Evolutionary conservation across 78 protist genomes (phyloP).

Genomic region (Dictyostelium purpureum): DNA sequence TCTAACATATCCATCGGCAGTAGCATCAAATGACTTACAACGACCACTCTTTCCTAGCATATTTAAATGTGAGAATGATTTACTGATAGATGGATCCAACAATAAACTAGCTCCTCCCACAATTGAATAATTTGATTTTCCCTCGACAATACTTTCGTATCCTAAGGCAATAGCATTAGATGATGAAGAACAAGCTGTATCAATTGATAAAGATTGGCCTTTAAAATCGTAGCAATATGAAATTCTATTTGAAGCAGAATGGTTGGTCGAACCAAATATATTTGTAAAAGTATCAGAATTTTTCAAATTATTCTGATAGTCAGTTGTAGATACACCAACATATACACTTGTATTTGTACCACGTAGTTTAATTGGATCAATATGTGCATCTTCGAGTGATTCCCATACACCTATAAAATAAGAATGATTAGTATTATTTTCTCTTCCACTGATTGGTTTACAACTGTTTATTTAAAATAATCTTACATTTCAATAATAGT

Average conservation of each 20-base stretch:
- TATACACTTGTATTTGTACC: too few species aligned
- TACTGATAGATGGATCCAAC: neutral
- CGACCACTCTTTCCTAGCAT: conserved; percentile 9
- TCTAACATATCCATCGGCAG: conserved; percentile 91
- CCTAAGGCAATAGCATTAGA: conserved; percentile 82
- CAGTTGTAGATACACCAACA: neutral
- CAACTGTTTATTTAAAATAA: too few species aligned
- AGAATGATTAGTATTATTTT: too few species aligned
- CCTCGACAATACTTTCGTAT: neutral
- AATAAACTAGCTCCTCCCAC: conserved; percentile 78
- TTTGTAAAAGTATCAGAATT: neutral
- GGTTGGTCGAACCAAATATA: neutral
- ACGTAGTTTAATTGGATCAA: too few species aligned
- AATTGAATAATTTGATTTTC: conserved; percentile 73
- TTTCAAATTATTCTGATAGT: neutral
- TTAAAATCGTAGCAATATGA: conserved; percentile 19
- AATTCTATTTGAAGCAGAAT: neutral
- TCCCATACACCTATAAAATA: too few species aligned
- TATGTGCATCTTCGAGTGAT: too few species aligned
- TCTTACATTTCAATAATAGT: too few species aligned
- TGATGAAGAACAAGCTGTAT: conserved; percentile 92
- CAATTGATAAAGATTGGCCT: conserved; percentile 82
- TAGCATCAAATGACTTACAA: conserved; percentile 62
- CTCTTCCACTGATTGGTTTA: conserved; percentile 64
- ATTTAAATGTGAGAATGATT: neutral